These are phyloP conservation scores for Collybiopsis luxurians DNA, from an alignment of 768 basidiomycete genomes.

Conservation along the genomic window DNA sequence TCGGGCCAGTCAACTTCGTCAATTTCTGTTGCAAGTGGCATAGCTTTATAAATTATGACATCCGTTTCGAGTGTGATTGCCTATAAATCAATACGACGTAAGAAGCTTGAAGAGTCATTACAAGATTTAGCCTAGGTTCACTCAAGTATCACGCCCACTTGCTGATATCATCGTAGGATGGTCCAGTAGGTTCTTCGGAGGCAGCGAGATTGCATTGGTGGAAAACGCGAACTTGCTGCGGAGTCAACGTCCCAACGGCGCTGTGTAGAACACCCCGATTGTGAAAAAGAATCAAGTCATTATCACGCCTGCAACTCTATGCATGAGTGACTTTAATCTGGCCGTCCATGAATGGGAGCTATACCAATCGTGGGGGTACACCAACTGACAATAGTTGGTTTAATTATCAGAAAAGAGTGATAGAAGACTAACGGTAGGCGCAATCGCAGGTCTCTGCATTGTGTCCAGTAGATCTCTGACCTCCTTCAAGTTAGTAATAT, in stretches of 20 bases:
- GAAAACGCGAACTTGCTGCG: slow-evolving; percentile 46
- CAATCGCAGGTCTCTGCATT: slow-evolving; percentile 89
- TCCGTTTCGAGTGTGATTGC: too few species aligned
- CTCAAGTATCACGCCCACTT: slow-evolving; percentile 43
- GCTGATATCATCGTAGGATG: slow-evolving; percentile 40
- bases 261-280: slow-evolving; percentile 61
- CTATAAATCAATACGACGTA: too few species aligned
- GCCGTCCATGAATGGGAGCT: neutral
- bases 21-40: too few species aligned
- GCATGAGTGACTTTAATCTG: too few species aligned
- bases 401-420: slow-evolving; percentile 43
- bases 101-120: too few species aligned
- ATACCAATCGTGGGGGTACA: slow-evolving; percentile 59
- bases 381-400: slow-evolving; percentile 25
- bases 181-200: slow-evolving; percentile 46
- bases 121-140: too few species aligned
- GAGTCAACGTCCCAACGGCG: slow-evolving; percentile 53
- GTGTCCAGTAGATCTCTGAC: slow-evolving; percentile 78
- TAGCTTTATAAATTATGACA: too few species aligned
- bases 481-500: slow-evolving; percentile 66
- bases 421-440: slow-evolving; percentile 48
- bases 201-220: slow-evolving; percentile 61
- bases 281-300: slow-evolving; percentile 59
- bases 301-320: slow-evolving; percentile 45
- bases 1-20: too few species aligned